Evolutionary conservation across 1,284 basidiomycete genomes (phyloP), one percentile per base, ranked within the genome.

Genomic region (Cutaneotrichosporon mucoides): DNA sequence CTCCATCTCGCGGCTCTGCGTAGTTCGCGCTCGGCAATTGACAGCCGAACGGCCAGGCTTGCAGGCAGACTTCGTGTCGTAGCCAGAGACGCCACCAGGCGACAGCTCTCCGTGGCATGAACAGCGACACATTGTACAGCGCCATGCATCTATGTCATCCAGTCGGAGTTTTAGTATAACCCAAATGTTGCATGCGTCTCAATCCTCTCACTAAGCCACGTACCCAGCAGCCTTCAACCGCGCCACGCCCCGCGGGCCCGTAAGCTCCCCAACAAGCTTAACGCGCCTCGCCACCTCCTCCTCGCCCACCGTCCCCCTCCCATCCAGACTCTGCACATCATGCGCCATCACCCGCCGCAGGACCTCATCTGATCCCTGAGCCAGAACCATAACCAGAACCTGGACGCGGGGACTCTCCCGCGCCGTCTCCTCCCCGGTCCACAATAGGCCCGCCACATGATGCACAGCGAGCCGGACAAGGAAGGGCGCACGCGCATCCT

Each of bases 391-490:
- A 5, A 64, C 55, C 38, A 61, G 44, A 38, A 61, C 42, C 52
- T 64, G 62, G 4, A 61, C 51, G 36, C 62, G 43, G 0, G 47
- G 4, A 6, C 51, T 43, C n/a, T 38, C 34, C 5, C 59, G 59
- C 43, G 56, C 56, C 42, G 49, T 51, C 13, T 60, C 60, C 78
- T 79, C 11, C 0, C 24, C n/a, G 6, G 33, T 24, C 90, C 90
- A 93, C 43, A 92, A 84, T 63, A 82, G 85, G 48, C 81, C 82
- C 6, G 90, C 85, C 16, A 95, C 75, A 69, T 96, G 92, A 72
- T 93, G 90, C 4, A 88, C 68, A 0, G 90, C 91, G 4, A 95
- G 75, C 49, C 84, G 77, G 55, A 84, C 82, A 62, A 92, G 70
- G 72, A 95, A 88, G 0, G 50, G 78, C 55, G 50, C 75, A 72